phyloP scores from a whole-genome alignment of 768 basidiomycete genomes.

The Amanita molliuscula region DNA sequence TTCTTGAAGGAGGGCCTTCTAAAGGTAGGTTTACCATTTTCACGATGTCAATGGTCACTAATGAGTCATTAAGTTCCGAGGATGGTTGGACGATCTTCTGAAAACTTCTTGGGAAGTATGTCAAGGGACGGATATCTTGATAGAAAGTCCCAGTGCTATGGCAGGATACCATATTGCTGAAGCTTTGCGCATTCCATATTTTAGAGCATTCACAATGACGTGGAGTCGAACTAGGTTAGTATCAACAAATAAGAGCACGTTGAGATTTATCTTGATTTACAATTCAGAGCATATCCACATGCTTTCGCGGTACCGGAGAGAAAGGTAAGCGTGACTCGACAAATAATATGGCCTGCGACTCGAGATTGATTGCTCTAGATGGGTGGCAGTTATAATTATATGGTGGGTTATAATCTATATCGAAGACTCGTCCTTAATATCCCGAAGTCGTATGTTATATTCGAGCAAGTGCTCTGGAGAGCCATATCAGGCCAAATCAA shows the following conservation, averaged over 20 bases:
- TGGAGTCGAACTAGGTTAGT: slow-evolving; percentile 84
- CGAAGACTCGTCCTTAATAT: slow-evolving; percentile 1
- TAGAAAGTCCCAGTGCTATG: slow-evolving; percentile 97
- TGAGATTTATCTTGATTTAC: not conserved
- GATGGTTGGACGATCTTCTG: slow-evolving; percentile 94
- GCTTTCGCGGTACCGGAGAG: slow-evolving; percentile 96
- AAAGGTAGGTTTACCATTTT: slow-evolving; percentile 45
- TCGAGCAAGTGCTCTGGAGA: slow-evolving; percentile 97
- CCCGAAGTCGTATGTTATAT: slow-evolving; percentile 82
- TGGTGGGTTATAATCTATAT: slow-evolving; percentile 43
- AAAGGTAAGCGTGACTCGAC: slow-evolving; percentile 40
- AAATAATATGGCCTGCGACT: not conserved
- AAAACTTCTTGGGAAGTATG: slow-evolving; percentile 96
- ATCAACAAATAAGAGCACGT: not conserved
- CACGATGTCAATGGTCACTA: not conserved
- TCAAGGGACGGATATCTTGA: slow-evolving; percentile 84
- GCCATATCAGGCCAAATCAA: slow-evolving; percentile 93
- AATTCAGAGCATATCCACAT: slow-evolving; percentile 80
- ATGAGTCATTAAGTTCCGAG: slow-evolving; percentile 69
- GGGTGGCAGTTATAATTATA: slow-evolving; percentile 97
- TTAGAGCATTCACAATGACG: slow-evolving; percentile 94
- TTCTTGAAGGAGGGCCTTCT: slow-evolving; percentile 86
- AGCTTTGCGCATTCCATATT: slow-evolving; percentile 88
- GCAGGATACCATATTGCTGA: slow-evolving; percentile 96
- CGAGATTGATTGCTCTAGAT: slow-evolving; percentile 35